Conservation (phyloP, 2,329 filamentous ascomycete genomes). For the Paramyrothecium roridum region DNA sequence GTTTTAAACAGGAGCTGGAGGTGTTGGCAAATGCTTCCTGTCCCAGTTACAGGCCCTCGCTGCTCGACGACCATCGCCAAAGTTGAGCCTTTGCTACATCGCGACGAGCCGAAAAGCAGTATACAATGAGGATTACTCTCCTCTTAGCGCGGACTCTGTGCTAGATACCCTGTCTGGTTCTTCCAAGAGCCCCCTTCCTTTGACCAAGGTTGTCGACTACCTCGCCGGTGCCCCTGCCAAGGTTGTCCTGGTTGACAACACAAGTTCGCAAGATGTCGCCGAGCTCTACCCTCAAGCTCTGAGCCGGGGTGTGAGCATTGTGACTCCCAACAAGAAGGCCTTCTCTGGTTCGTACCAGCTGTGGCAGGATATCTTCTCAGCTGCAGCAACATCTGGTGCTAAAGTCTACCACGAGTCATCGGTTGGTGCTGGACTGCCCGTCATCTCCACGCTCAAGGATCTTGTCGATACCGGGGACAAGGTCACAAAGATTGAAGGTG, state of each 20-base stretch:
- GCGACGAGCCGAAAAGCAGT: conserved; percentile 82
- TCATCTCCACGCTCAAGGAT: conserved; percentile 91
- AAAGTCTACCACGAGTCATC: conserved; percentile 94
- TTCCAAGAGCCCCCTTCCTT: conserved; percentile 60
- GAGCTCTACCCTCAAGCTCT: conserved; percentile 80
- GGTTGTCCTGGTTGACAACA: conserved; percentile 90
- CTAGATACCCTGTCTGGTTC: conserved; percentile 64
- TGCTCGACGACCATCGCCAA: conserved; percentile 62
- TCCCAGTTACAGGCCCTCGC: conserved; percentile 71
- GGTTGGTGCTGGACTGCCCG: conserved; percentile 87
- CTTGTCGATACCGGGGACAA: conserved; percentile 92
- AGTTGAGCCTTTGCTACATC: conserved; percentile 79
- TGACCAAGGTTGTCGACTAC: conserved; percentile 72
- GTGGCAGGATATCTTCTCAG: conserved; percentile 83
- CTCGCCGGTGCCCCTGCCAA: conserved; percentile 75
- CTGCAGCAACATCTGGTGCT: conserved; percentile 67
- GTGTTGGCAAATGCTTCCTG: conserved; percentile 90
- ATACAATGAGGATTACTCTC: conserved; percentile 69
- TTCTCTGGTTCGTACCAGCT: conserved; percentile 79
- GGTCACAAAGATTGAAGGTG: conserved; percentile 89
- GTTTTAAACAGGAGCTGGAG: conserved; percentile 68
- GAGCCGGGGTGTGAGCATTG: conserved; percentile 78
- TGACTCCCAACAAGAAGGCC: conserved; percentile 98
- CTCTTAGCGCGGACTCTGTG: conserved; percentile 58
- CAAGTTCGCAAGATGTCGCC: conserved; percentile 83